A percentile compares a stretch with the other conserved stretches of the same genome.
Evolutionary conservation across 2,329 filamentous ascomycete species (phyloP).

Genomic region (Colletotrichum paranaense): DNA sequence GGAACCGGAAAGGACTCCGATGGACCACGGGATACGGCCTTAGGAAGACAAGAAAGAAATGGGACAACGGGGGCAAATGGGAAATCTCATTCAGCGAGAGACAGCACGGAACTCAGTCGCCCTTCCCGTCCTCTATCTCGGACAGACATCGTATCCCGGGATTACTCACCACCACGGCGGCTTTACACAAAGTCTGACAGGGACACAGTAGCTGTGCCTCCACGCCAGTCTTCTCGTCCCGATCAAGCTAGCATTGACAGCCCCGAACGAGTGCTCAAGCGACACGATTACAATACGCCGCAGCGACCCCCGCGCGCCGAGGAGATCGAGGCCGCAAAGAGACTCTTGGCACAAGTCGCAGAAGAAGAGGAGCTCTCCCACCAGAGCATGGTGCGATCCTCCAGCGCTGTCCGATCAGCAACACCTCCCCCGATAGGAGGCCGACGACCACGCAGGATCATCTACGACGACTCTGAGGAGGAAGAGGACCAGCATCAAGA

Average conservation of each 20-base stretch:
- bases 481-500: not conserved
- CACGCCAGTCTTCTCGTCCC: constrained; percentile 14
- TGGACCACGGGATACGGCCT: not conserved
- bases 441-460: constrained; percentile 2
- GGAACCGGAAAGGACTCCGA: not conserved
- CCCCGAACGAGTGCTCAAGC: constrained; percentile 4
- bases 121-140: constrained; percentile 12
- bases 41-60: not conserved
- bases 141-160: not conserved
- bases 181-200: not conserved
- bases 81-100: not conserved
- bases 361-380: constrained; percentile 3
- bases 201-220: not conserved
- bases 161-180: not conserved
- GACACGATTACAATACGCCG: constrained; percentile 10
- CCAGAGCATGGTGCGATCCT: not conserved
- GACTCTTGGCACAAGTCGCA: constrained; percentile 18
- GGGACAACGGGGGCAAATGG: not conserved
- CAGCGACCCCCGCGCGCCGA: constrained; percentile 24
- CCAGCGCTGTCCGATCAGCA: constrained; percentile 6
- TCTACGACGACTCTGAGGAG: constrained; percentile 27
- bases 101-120: constrained; percentile 2
- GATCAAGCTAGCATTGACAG: constrained; percentile 12
- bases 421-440: constrained; percentile 30
- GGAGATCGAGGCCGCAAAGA: constrained; percentile 23